Evolutionary conservation across 352 stramenopile genomes (phyloP), one percentile per base, ranked within the genome.

Genomic region (Globisporangium perplexum): DNA sequence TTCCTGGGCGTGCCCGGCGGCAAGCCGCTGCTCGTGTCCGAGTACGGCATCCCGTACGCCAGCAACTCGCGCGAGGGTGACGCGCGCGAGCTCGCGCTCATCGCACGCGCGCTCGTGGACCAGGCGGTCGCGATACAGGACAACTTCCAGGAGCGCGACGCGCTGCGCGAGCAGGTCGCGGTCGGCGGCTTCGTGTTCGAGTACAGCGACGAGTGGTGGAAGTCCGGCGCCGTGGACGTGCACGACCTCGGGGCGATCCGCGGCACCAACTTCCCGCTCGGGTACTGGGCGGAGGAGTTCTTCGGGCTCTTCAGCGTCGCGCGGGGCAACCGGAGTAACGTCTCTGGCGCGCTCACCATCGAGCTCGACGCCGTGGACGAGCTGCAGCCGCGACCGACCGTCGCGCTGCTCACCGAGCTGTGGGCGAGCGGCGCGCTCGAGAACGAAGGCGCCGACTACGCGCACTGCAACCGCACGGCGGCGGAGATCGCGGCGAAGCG

Each of bases 161-260:
- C n/a, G 23, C 48, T 86, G 20, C 47, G 66, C 3, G 70, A 87
- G 41, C 76, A 88, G 24, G 57, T 77, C 7, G 48, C 83, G 7
- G 74, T 88, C 5, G 74, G 77, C n/a, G 77, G 74, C 1, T 88
- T 88, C 24, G 65, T 88, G 11, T 88, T 88, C 46, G 77, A 88
- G 60, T 88, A 85, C 74, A 82, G 72, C 55, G 77, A 88, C 59
- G 77, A 88, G 44, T 89, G 78, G 78, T 88, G 78, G 77, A 89
- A 89, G 41, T 53, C 73, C 3, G 77, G 77, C 10, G 66, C 74
- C 23, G 62, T 63, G 26, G 57, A 74, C 42, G 57, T 72, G 35
- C 77, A 89, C 63, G 77, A 89, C 57, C 49, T 79, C 1, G 50
- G 65, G 14, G 65, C 72, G 18, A 60, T 63, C 48, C 83, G 80